Evolutionary conservation across 1,284 basidiomycete genomes (phyloP).

Genomic region (Ceratobasidium sp.): DNA sequence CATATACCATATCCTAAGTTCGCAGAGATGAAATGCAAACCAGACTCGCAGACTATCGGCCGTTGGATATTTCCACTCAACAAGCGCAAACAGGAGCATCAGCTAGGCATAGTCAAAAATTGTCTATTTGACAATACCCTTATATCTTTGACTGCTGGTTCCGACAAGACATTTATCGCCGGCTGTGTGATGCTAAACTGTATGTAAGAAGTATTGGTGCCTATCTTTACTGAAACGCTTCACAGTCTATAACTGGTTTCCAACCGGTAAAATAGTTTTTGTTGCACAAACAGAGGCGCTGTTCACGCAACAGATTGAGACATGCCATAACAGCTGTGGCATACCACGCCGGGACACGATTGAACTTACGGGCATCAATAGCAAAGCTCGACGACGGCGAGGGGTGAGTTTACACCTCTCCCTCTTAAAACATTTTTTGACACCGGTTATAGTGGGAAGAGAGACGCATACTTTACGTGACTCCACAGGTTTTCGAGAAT

Average conservation of each 20-base stretch:
- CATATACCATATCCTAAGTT: constrained; percentile 61
- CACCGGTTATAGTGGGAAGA: constrained; percentile 74
- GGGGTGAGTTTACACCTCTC: constrained; percentile 66
- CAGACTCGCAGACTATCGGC: constrained; percentile 82
- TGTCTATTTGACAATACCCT: constrained; percentile 95
- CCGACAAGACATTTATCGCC: constrained; percentile 99
- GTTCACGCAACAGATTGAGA: constrained; percentile 94
- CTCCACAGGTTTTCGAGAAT: constrained; percentile 95
- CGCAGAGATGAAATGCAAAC: constrained; percentile 80
- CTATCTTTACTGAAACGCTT: constrained; percentile 45
- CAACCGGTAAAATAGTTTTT: constrained; percentile 93
- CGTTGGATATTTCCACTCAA: constrained; percentile 97
- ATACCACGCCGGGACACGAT: constrained; percentile 90
- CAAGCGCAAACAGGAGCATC: constrained; percentile 90
- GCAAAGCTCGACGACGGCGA: constrained; percentile 66
- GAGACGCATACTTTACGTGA: constrained; percentile 97
- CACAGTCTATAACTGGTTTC: constrained; percentile 93
- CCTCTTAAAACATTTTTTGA: neutral
- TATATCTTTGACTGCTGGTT: constrained; percentile 94
- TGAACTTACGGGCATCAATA: constrained; percentile 83
- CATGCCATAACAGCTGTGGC: constrained; percentile 94
- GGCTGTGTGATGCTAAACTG: constrained; percentile 97
- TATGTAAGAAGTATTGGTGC: constrained; percentile 60
- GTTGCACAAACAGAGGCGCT: constrained; percentile 96
- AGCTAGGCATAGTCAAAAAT: constrained; percentile 92